These are phyloP conservation scores for Cymodocea nodosa DNA, from an alignment of 116 monocot genomes.

Conservation along the genomic window DNA sequence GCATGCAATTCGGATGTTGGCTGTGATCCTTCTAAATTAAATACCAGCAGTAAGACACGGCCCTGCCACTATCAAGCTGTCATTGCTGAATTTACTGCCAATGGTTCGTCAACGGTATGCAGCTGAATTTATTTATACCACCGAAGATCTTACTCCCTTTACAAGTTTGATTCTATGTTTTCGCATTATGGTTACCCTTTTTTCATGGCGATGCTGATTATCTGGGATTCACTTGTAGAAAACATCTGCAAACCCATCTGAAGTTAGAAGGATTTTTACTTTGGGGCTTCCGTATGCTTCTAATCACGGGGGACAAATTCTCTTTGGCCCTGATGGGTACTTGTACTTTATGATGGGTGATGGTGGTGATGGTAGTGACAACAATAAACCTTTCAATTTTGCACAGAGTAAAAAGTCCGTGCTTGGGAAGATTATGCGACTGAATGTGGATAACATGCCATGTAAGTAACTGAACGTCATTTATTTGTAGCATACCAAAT, in stretches of 20 bases:
- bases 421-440: conserved; percentile 84
- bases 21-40: conserved; percentile 76
- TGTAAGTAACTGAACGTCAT: conserved; percentile 31
- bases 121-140: not conserved
- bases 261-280: conserved; percentile 85
- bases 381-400: conserved; percentile 63
- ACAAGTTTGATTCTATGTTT: too few species aligned
- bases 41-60: conserved; percentile 28
- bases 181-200: not conserved
- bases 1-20: conserved; percentile 74
- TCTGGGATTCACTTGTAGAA: conserved; percentile 24
- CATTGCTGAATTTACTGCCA: conserved; percentile 58
- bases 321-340: conserved; percentile 96
- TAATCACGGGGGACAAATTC: conserved; percentile 84
- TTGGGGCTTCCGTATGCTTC: conserved; percentile 74
- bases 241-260: conserved; percentile 51
- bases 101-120: conserved; percentile 53
- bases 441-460: conserved; percentile 61
- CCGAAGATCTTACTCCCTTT: too few species aligned
- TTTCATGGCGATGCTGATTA: not conserved
- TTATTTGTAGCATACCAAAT: too few species aligned
- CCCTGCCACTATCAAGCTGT: conserved; percentile 79
- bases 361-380: conserved; percentile 24
- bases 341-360: conserved; percentile 98
- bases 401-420: conserved; percentile 80